Conservation (phyloP, 2,329 filamentous ascomycete genomes). For the Penicillium sp. region DNA sequence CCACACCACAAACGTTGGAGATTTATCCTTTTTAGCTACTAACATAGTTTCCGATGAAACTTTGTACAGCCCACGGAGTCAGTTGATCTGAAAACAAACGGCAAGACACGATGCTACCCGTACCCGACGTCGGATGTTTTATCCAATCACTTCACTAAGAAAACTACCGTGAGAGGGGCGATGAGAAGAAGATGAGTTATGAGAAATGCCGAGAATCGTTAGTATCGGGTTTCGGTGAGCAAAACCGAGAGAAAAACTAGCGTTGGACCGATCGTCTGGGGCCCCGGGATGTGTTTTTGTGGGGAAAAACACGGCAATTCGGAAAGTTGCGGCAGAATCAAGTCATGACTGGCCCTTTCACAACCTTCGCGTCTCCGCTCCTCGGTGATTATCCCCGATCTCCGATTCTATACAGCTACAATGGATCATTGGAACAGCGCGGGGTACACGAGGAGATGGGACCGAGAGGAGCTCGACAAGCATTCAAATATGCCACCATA, state of each 20-base stretch:
- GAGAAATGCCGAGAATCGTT: background rate
- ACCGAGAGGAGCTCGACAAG: background rate
- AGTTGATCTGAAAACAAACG: background rate
- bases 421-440: background rate
- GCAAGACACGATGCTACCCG: background rate
- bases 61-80: background rate
- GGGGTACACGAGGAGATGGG: constrained; percentile 4
- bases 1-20: background rate
- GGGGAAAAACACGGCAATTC: background rate
- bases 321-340: background rate
- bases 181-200: background rate
- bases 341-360: background rate
- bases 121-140: background rate
- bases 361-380: background rate
- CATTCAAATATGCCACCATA: constrained; percentile 24
- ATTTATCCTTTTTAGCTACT: background rate
- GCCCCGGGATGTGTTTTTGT: background rate
- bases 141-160: background rate
- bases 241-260: background rate
- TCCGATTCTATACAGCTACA: constrained; percentile 24
- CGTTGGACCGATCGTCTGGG: background rate
- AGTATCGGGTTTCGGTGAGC: constrained; percentile 3
- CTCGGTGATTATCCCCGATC: constrained; percentile 35
- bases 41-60: constrained; percentile 6
- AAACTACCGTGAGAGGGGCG: background rate